A percentile compares a stretch with the other conserved stretches of the same genome.
Evolutionary conservation across 129 eudicot species (phyloP).

Genomic region (Glebionis coronaria): DNA sequence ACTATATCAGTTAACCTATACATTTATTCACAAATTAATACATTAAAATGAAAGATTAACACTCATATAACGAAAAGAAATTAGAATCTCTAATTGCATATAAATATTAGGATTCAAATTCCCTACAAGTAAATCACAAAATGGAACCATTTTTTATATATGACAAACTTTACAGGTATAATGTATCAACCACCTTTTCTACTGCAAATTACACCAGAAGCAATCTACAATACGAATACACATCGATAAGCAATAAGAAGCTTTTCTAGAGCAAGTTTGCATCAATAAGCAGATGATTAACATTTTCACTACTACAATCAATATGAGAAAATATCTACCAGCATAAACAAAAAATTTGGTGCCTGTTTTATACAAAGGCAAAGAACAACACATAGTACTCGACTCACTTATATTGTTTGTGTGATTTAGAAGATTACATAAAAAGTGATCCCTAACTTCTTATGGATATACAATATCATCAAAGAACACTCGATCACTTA

Average conservation of each 20-base stretch:
- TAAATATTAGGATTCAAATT: slow-evolving; percentile 1
- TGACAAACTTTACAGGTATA: no score
- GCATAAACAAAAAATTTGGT: no score
- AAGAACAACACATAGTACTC: no score
- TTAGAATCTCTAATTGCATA: slow-evolving; percentile 13
- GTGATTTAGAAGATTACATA: no score
- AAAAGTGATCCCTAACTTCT: no score
- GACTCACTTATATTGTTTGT: no score
- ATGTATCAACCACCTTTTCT: no score
- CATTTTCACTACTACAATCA: background rate
- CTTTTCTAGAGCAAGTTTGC: background rate
- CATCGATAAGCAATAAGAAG: background rate
- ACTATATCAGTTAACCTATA: background rate
- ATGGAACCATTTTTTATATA: no score
- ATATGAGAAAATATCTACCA: background rate
- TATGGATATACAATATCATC: no score
- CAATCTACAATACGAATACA: background rate
- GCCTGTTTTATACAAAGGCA: no score
- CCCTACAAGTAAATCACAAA: background rate
- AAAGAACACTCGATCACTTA: no score
- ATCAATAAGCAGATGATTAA: background rate
- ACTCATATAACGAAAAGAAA: background rate
- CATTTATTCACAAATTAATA: background rate
- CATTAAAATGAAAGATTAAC: background rate
- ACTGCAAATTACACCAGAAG: no score